Evolutionary conservation across 2,329 filamentous ascomycete species (phyloP), one percentile per base, ranked within the genome.

Genomic region (Epichloe scottii): DNA sequence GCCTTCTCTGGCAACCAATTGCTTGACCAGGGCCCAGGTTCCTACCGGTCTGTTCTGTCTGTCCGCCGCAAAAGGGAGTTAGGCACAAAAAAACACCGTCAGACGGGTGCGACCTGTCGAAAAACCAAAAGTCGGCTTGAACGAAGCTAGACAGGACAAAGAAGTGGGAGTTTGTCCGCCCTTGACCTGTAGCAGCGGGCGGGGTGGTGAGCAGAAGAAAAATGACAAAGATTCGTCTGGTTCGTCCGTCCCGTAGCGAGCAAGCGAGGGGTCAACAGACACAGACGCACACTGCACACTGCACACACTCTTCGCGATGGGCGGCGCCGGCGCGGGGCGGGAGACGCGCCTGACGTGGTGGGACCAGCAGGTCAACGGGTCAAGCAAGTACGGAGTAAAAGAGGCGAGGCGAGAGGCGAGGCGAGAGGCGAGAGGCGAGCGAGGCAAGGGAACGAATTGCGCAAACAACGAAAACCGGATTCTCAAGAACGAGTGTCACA

Each of bases 241-340:
- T 38, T 47, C 19, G 35, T 48, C n/a, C 23, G 46, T 41, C 35
- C 46, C 23, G 38, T 48, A 34, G 43, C 19, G 30, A 51, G 43
- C 51, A 35, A 50, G 51, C 51, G 51, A 46, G 47, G 47, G 51
- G 51, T 52, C 42, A 52, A 46, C 37, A 51, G 17, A 41, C 23
- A 17, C 21, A 21, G 23, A 17, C 39, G 26, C 38, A 42, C 11
- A 44, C n/a, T 10, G 34, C n/a, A 35, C 43, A 30, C 43, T 23
- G 26, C n/a, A 51, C 49, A n/a, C 39, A 41, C 23, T 26, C 6
- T 46, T 52, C 37, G 41, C 41, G 50, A 35, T 49, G 39, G 39
- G 30, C 43, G 15, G 35, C 30, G 43, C 17, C 33, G 40, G 44
- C 43, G 44, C 43, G 49, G 49, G 49, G 49, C n/a, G 38, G 44